Evolutionary conservation across 148 eudicot genomes (phyloP).

Genomic region (Gaultheria prostrata): DNA sequence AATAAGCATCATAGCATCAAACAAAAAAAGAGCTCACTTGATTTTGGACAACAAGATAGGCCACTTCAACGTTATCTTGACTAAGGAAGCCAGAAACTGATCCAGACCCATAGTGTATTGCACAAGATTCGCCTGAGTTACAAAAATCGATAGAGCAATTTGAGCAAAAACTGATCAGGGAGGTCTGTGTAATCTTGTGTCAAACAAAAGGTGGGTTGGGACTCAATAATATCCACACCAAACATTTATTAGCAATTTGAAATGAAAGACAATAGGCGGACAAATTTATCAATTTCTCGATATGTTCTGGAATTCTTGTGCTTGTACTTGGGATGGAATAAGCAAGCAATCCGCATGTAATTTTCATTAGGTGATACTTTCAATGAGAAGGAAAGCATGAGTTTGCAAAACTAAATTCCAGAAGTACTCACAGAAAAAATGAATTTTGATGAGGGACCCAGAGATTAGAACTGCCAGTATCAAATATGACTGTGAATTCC

Average conservation of each 20-base stretch:
- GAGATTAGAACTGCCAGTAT: constrained; percentile 89
- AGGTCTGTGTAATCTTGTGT: not conserved
- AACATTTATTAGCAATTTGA: not conserved
- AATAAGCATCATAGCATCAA: not conserved
- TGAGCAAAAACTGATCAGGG: not conserved
- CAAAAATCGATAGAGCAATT: constrained; percentile 10
- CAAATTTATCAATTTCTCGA: constrained; percentile 48
- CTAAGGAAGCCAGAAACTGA: constrained; percentile 74
- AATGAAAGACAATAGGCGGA: not conserved
- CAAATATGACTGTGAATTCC: constrained; percentile 77
- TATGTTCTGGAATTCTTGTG: constrained; percentile 64
- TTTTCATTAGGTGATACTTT: not conserved
- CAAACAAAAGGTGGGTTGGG: not conserved
- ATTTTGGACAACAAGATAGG: constrained; percentile 61
- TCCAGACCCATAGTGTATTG: constrained; percentile 65
- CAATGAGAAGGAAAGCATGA: not conserved
- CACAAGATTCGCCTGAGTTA: constrained; percentile 49
- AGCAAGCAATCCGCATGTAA: constrained; percentile 73
- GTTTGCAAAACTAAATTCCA: not conserved
- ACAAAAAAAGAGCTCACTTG: constrained; percentile 44
- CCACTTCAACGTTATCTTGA: constrained; percentile 67
- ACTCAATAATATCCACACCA: not conserved
- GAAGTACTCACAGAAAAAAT: constrained; percentile 67
- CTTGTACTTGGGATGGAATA: constrained; percentile 66
- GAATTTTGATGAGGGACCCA: constrained; percentile 93